phyloP scores from a whole-genome alignment of 257 asterid genomes.

The Paulownia fortunei region DNA sequence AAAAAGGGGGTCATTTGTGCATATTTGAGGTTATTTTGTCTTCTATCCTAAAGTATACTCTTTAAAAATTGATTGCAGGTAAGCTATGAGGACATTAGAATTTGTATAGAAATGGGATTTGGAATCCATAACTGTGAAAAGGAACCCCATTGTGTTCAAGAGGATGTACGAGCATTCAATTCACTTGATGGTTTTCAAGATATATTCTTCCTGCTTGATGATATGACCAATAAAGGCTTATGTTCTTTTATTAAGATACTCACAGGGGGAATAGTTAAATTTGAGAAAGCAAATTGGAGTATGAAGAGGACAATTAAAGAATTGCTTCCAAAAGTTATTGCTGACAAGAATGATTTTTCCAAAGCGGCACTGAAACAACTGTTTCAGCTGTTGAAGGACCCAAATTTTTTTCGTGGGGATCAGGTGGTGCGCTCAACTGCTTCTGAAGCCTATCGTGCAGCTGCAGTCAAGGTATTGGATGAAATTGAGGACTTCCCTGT shows the following conservation, averaged over 20 bases:
- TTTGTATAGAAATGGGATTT: conserved; percentile 57
- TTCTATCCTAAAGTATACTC: background rate
- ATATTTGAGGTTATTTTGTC: conserved; percentile 13
- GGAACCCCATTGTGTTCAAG: conserved; percentile 33
- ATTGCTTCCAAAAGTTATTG: conserved; percentile 49
- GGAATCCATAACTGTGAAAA: conserved; percentile 41
- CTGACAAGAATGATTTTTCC: conserved; percentile 38
- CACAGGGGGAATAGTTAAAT: conserved; percentile 47
- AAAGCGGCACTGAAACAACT: conserved; percentile 45
- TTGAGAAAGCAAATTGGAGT: conserved; percentile 55
- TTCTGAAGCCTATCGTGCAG: conserved; percentile 49
- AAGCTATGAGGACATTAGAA: conserved; percentile 56
- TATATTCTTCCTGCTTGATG: conserved; percentile 51
- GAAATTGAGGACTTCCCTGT: conserved; percentile 56
- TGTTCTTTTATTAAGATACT: conserved; percentile 53
- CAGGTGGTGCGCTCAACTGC: conserved; percentile 32
- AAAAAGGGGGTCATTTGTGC: background rate
- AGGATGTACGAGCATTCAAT: conserved; percentile 35
- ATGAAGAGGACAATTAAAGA: conserved; percentile 56
- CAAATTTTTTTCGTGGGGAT: conserved; percentile 40
- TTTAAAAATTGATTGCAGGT: conserved; percentile 51
- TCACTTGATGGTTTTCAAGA: conserved; percentile 40
- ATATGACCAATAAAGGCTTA: conserved; percentile 71
- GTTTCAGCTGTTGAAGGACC: conserved; percentile 51
- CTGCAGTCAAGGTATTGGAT: conserved; percentile 60